These are phyloP conservation scores for Benincasa hispida DNA, from an alignment of 306 rosid species.

Conservation along the genomic window DNA sequence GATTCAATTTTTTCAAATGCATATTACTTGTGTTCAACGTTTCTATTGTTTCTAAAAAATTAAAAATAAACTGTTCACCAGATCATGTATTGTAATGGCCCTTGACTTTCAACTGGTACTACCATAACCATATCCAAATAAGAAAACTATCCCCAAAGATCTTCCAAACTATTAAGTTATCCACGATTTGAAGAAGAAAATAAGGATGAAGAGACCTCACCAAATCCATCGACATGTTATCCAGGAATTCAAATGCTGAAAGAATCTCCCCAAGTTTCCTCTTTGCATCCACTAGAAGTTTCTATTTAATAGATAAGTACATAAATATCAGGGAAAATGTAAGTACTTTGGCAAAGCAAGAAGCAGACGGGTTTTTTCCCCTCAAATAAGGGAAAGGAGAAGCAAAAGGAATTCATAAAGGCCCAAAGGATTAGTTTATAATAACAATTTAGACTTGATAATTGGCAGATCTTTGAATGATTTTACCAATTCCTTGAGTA, in stretches of 20 bases:
- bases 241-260: slow-evolving; percentile 94
- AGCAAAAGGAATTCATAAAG: slow-evolving; percentile 1
- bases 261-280: slow-evolving; percentile 86
- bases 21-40: background rate
- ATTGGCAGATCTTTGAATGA: background rate
- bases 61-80: background rate
- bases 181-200: background rate
- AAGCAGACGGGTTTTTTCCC: background rate
- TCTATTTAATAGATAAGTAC: slow-evolving; percentile 34
- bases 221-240: slow-evolving; percentile 59
- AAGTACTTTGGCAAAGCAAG: background rate
- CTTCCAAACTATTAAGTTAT: background rate
- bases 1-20: background rate
- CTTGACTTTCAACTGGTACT: background rate
- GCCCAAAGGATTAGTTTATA: slow-evolving; percentile 1
- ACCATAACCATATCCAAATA: background rate
- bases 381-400: background rate
- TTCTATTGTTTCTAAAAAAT: background rate
- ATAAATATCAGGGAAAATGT: background rate
- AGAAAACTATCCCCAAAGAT: background rate
- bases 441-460: background rate
- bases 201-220: slow-evolving; percentile 22
- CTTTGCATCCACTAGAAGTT: slow-evolving; percentile 80
- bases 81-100: background rate
- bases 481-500: background rate